Evolutionary conservation across 1,284 basidiomycete species (phyloP), one percentile per base, ranked within the genome.

Genomic region (Nidula niveotomentosa): DNA sequence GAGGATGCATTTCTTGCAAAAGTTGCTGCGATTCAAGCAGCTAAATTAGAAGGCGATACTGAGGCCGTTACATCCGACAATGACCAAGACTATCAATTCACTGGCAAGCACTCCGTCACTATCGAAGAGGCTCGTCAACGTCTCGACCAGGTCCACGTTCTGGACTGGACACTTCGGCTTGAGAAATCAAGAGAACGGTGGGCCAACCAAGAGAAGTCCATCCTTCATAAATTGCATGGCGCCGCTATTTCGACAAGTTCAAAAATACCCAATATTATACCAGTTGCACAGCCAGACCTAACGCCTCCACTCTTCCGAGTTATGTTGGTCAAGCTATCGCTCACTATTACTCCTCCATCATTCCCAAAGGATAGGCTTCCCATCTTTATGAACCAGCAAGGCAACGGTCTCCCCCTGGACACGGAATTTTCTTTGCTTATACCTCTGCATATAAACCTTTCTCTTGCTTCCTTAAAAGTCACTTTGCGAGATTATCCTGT

Each of bases 1-100:
- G 91, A 95, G 53, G 85, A 88, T 15, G 91, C 90, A 2, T 98
- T 98, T 66, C 73, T 80, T 12, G 88, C 86, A 4, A 97, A 96
- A 68, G 85, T 86, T 5, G 78, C 80, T 18, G 80, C 85, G 0
- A 85, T 95, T 51, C 60, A 72, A 39, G 63, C 65, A 7, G 68
- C 68, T 36, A 77, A 81, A 36, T 75, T 64, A 52, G 71, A 71
- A 56, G 71, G 74, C 6, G 71, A 62, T 54, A 23, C 23, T 23
- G 23, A 3, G 23, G 67, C 69, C 56, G 48, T 59, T 18, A 57
- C 66, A 53, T 57, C 58, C 13, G 56, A 68, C 34, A 51, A 56
- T n/a, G 69, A 67, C 34, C 60, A 65, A 5, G 78, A 81, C 48
- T 83, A 83, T 65, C 81, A 82, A 53, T 90, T 93, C 64, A 72